Evolutionary conservation across 2,329 filamentous ascomycete genomes (phyloP).

Genomic region (Talaromyces sp.): DNA sequence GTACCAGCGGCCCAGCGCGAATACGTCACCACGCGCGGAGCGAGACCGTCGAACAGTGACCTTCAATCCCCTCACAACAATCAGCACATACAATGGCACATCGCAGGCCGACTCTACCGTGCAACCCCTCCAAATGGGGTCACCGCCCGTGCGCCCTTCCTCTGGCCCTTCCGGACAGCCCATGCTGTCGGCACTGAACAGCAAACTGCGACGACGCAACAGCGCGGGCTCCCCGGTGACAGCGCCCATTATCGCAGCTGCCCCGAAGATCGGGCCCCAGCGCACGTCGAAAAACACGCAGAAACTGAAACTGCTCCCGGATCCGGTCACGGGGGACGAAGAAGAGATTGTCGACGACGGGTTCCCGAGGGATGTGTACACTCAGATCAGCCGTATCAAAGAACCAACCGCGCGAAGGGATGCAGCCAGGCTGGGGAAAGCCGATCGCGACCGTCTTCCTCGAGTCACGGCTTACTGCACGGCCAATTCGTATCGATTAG

Average conservation of each 20-base stretch:
- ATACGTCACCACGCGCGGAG: constrained; percentile 34
- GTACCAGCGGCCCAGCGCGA: constrained; percentile 23
- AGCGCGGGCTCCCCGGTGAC: constrained; percentile 63
- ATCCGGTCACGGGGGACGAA: constrained; percentile 75
- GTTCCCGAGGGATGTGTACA: constrained; percentile 91
- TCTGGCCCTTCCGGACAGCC: constrained; percentile 40
- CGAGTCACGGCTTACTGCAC: constrained; percentile 96
- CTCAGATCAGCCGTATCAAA: constrained; percentile 95
- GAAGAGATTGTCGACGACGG: constrained; percentile 79
- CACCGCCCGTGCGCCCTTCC: constrained; percentile 30
- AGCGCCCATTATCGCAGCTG: constrained; percentile 35
- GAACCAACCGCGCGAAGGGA: constrained; percentile 89
- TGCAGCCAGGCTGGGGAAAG: constrained; percentile 87
- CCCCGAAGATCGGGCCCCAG: constrained; percentile 82
- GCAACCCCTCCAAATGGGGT: constrained; percentile 35
- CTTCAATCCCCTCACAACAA: constrained; percentile 43
- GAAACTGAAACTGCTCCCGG: constrained; percentile 94
- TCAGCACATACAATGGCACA: constrained; percentile 38
- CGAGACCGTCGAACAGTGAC: constrained; percentile 40
- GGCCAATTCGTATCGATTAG: constrained; percentile 84
- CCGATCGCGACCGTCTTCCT: constrained; percentile 79
- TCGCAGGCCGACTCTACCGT: constrained; percentile 37
- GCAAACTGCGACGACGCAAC: constrained; percentile 78
- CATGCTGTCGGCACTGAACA: constrained; percentile 76
- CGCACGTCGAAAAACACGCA: constrained; percentile 91